Base-by-base conservation (phyloP, 805 yeast species). In the Metschnikowia kofuensis region DNA sequence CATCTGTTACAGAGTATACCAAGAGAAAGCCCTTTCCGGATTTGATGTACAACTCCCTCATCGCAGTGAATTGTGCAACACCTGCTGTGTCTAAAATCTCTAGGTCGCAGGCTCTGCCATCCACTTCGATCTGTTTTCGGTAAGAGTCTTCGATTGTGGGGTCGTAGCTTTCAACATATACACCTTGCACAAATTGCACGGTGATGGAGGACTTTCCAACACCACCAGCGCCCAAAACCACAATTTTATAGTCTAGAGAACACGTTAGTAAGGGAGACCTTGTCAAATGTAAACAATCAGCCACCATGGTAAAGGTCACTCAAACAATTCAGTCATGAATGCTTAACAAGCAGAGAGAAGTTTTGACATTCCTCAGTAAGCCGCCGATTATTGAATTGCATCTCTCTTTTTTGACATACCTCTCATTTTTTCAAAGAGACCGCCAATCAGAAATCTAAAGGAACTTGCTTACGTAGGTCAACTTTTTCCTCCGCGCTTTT, bases 101-200 rank as follows among this genome's bases (percentile, higher is more conserved):
- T 58, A 92, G 74, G 55, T 87, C 88, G 62, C 94, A 88, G 5
- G 89, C 84, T 56, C 92, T 80, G 32, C 90, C 95, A 65, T 92
- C 97, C 34, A 92, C 84, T 60, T 85, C 90, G 49, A 89, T 82
- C 56, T 88, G 91, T 63, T 89, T 91, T 41, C 96, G 75, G 68
- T 92, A 94, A 0, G 97, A 89, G 63, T 92, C 98, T 65, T 92
- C 99, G 55, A 92, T 94, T 8, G 99, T 94, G 8, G 99, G 98
- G 62, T 92, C 98, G 69, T 92, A 92, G 35, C 89, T 79, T 61
- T 92, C 97, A 47, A 89, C 82, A 65, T 89, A 91, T 2, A 87
- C 86, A 10, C 94, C 94, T 64, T 89, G 96, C 4, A 89, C 96
- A 62, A 87, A 91, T 63, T 89, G 96, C 6, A 89, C 96, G 1